Evolutionary conservation across 2,329 filamentous ascomycete species (phyloP).

Genomic region (Parasarocladium wereldwijsianum): DNA sequence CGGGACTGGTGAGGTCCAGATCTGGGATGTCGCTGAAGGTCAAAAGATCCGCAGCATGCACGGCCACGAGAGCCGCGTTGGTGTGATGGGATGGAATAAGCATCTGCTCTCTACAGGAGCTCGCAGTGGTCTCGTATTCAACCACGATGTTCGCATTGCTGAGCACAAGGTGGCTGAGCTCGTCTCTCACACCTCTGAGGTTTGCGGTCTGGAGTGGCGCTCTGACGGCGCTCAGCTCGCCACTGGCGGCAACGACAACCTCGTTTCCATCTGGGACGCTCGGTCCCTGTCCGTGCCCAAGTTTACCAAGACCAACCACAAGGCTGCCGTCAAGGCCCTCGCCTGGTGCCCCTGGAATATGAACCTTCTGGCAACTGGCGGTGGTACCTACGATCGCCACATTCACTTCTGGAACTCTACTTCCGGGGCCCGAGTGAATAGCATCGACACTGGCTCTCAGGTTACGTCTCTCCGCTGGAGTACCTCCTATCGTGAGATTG

Average conservation of each 20-base stretch:
- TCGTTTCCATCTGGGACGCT: conserved; percentile 98
- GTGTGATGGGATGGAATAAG: conserved; percentile 99
- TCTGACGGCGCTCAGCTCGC: conserved; percentile 92
- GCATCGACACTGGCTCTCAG: conserved; percentile 95
- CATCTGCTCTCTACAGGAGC: conserved; percentile 91
- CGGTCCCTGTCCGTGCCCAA: conserved; percentile 86
- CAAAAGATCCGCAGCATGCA: conserved; percentile 97
- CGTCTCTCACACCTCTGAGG: conserved; percentile 91
- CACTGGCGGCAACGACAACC: conserved; percentile 95
- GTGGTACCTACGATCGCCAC: conserved; percentile 89
- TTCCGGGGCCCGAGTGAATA: conserved; percentile 93
- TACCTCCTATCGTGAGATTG: conserved; percentile 93
- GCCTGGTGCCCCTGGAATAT: conserved; percentile 99
- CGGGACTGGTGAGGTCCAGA: conserved; percentile 91
- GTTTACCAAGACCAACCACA: conserved; percentile 99
- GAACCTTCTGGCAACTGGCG: conserved; percentile 91
- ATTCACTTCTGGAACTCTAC: conserved; percentile 99
- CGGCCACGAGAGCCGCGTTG: conserved; percentile 89
- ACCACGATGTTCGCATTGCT: conserved; percentile 95
- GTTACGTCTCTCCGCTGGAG: conserved; percentile 95
- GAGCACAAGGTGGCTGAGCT: conserved; percentile 98
- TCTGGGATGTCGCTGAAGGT: conserved; percentile 94
- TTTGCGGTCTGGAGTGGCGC: conserved; percentile 96
- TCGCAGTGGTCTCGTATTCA: conserved; percentile 88
- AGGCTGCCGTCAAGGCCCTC: conserved; percentile 93